Evolutionary conservation across 2,329 filamentous ascomycete species (phyloP).

Genomic region (Corinectria fuckeliana): DNA sequence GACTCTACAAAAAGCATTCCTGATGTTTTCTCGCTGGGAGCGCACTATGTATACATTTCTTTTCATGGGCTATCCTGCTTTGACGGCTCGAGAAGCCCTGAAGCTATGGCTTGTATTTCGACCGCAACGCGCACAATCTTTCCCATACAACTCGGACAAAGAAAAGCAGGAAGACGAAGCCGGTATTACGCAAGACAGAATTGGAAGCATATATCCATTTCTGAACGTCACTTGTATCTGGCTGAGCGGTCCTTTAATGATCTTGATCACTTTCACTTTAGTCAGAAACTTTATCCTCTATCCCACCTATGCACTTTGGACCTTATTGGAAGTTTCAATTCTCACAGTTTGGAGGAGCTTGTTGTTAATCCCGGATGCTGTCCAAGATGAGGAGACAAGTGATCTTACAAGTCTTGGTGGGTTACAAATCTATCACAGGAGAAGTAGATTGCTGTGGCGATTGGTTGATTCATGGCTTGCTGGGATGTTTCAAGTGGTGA

Average conservation of each 20-base stretch:
- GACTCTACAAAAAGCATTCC: background rate
- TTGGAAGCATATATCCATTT: constrained; percentile 6
- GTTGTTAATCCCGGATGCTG: background rate
- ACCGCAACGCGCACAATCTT: background rate
- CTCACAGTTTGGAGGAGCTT: constrained; percentile 6
- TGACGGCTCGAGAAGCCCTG: constrained; percentile 4
- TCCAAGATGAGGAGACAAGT: background rate
- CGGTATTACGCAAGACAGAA: background rate
- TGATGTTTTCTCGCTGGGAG: constrained; percentile 13
- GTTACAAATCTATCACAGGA: constrained; percentile 4
- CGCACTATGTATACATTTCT: constrained; percentile 6
- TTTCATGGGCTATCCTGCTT: constrained; percentile 7
- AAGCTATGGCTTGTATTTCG: background rate
- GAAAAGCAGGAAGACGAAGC: background rate
- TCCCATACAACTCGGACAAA: background rate
- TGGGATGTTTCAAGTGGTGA: constrained; percentile 3
- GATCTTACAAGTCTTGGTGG: background rate
- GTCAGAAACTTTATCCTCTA: constrained; percentile 2
- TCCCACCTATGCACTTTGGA: constrained; percentile 5
- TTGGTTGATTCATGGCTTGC: constrained; percentile 4
- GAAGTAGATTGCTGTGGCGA: constrained; percentile 3
- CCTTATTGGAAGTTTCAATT: constrained; percentile 4
- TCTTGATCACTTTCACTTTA: background rate
- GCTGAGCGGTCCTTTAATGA: constrained; percentile 5
- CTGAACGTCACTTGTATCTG: constrained; percentile 3